Evolutionary conservation across 1,284 basidiomycete species (phyloP).

Genomic region (Cystobasidiaceae sp.): DNA sequence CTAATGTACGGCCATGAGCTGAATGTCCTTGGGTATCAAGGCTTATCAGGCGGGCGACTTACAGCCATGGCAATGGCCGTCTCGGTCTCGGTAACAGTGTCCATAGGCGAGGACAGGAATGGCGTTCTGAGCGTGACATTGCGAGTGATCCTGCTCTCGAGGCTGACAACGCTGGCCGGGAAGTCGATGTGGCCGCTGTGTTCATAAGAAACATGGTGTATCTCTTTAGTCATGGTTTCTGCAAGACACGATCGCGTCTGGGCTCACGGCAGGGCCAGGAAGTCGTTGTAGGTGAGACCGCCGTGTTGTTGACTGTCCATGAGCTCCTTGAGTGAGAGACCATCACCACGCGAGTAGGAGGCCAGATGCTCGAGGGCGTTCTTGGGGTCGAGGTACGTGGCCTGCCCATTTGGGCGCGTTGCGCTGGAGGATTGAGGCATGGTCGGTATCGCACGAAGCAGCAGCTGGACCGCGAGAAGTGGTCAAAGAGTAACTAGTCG

Average conservation of each 20-base stretch:
- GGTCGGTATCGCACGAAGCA: too few species aligned
- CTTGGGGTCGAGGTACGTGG: constrained; percentile 21
- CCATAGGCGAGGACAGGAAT: constrained; percentile 98
- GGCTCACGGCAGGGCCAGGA: constrained; percentile 59
- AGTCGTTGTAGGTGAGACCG: constrained; percentile 92
- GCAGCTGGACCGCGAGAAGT: not conserved
- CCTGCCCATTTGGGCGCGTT: constrained; percentile 12
- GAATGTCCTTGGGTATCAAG: too few species aligned
- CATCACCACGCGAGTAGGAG: constrained; percentile 72
- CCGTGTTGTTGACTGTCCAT: constrained; percentile 86
- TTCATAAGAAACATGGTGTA: constrained; percentile 33
- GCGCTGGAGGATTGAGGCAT: not conserved
- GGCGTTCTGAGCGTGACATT: constrained; percentile 90
- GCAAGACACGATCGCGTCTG: too few species aligned
- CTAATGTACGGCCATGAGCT: too few species aligned
- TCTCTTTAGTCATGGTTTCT: too few species aligned
- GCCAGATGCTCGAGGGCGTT: constrained; percentile 67
- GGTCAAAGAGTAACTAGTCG: not conserved
- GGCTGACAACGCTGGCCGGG: constrained; percentile 69
- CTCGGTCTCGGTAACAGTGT: constrained; percentile 94
- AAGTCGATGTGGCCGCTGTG: constrained; percentile 95
- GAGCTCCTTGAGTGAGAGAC: constrained; percentile 76
- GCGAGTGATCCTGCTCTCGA: constrained; percentile 81
- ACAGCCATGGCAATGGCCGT: constrained; percentile 96
- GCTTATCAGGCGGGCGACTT: constrained; percentile 49